Evolutionary conservation across 768 basidiomycete species (phyloP).

Genomic region (Lentinula aciculospora): DNA sequence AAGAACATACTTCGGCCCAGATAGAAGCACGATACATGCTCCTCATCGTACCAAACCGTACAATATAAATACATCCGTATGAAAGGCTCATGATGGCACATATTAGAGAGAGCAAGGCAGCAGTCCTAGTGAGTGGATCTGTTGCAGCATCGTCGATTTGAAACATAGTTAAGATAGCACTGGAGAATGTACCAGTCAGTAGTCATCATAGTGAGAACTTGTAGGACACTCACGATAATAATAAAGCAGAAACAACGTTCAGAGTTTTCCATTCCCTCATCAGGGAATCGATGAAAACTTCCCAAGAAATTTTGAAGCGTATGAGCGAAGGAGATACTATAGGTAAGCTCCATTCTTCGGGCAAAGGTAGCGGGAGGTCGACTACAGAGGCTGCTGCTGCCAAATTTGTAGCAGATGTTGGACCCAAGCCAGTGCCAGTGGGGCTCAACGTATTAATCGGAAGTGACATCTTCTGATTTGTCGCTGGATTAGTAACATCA

Average conservation of each 20-base stretch:
- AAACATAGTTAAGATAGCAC: constrained; percentile 51
- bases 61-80: constrained; percentile 51
- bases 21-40: constrained; percentile 49
- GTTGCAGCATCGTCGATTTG: constrained; percentile 31
- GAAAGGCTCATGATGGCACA: constrained; percentile 47
- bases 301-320: constrained; percentile 52
- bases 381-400: constrained; percentile 8
- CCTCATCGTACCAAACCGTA: constrained; percentile 51
- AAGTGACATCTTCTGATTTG: not conserved
- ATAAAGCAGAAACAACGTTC: constrained; percentile 48
- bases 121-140: constrained; percentile 44
- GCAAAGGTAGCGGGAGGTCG: constrained; percentile 21
- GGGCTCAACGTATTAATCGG: not conserved
- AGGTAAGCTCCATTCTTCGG: constrained; percentile 29
- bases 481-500: not conserved
- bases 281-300: constrained; percentile 47
- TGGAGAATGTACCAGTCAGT: constrained; percentile 10
- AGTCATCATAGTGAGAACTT: not conserved
- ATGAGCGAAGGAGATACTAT: constrained; percentile 42
- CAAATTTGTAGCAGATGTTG: not conserved
- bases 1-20: constrained; percentile 43
- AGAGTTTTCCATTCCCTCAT: constrained; percentile 56
- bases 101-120: constrained; percentile 42
- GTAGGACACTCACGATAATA: constrained; percentile 11
- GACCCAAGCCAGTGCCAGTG: not conserved